Base-by-base conservation (phyloP, 1,284 basidiomycete species). In the Cryptococcus depauperatus region DNA sequence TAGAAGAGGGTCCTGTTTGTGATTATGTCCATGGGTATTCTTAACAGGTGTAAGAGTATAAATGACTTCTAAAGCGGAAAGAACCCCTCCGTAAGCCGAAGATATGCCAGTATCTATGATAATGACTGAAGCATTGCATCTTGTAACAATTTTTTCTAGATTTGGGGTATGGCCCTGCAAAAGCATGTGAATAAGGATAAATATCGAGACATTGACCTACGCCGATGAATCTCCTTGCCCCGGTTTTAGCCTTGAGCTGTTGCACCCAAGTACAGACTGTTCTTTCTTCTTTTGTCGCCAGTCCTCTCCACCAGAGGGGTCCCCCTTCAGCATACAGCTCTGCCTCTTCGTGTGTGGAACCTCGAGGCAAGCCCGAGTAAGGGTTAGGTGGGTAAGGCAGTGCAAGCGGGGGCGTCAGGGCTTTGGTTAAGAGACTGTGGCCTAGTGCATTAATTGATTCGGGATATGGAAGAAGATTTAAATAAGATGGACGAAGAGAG, bases 81-180 rank as follows among this genome's bases (percentile, higher is more conserved):
- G 73, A 0, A 79, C 80, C 8, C 91, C 91, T n/a, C 88, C 88
- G 60, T 95, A 96, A 1, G 89, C 90, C 61, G 84, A 84, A 2
- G 89, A 91, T 47, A 95, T 93, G 29, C 67, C 71, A n/a, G 74
- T 76, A 62, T 95, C 91, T 43, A 96, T 93, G 54, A 95, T 84
- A 56, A 95, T 83, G 43, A 95, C 79, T 56, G 84, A 87, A 10
- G 86, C 88, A 37, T 79, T 76, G 63, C 90, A 95, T 47, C 88
- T 75, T 13, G 84, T 80, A 2, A 84, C 79, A 37, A 93, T 90
- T 56, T 78, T 77, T 77, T 82, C 76, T 59, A 92, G 88, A 64
- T 91, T 77, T 0, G 90, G 90, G 0, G 91, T 96, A 66, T 96
- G 91, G 0, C 91, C 91, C 63, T 66, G 44, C 2, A 22, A 27